Evolutionary conservation across 805 yeast species (phyloP).

Genomic region (Metschnikowia noctiluminum): DNA sequence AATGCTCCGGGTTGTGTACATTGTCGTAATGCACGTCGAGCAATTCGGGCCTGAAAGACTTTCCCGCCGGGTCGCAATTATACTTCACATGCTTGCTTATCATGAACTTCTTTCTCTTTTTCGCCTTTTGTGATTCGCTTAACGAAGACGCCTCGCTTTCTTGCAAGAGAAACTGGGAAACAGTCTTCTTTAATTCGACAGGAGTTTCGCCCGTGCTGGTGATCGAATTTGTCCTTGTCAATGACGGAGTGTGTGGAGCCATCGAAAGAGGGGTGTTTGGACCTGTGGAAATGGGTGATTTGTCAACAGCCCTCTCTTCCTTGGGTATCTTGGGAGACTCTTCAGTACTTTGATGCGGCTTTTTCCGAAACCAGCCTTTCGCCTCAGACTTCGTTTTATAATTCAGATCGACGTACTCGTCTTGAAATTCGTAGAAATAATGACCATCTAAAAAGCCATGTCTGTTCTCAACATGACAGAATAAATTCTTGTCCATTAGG

Average conservation of each 20-base stretch:
- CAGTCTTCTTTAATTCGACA: conserved; percentile 9
- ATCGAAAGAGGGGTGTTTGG: conserved; percentile 8
- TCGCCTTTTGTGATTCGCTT: conserved; percentile 19
- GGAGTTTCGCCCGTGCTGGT: conserved; percentile 6
- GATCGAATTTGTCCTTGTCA: conserved; percentile 27
- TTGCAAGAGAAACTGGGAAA: conserved; percentile 14
- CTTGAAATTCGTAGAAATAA: conserved; percentile 73
- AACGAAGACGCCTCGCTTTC: conserved; percentile 18
- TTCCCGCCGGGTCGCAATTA: conserved; percentile 70
- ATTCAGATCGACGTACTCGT: conserved; percentile 46
- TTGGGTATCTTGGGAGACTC: not conserved
- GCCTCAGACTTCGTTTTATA: conserved; percentile 18
- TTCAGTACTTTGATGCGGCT: conserved; percentile 1
- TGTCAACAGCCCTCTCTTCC: not conserved
- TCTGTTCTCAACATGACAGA: conserved; percentile 77
- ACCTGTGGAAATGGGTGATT: conserved; percentile 1
- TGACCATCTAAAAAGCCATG: conserved; percentile 91
- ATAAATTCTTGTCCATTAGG: conserved; percentile 67
- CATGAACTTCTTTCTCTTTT: conserved; percentile 41
- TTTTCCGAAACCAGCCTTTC: conserved; percentile 34
- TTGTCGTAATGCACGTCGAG: conserved; percentile 84
- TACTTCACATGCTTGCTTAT: conserved; percentile 64
- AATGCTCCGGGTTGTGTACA: conserved; percentile 91
- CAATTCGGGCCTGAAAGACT: conserved; percentile 75
- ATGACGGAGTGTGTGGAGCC: conserved; percentile 8